Base-by-base conservation (phyloP, 2,329 filamentous ascomycete species). In the Sporothrix schenckii region DNA sequence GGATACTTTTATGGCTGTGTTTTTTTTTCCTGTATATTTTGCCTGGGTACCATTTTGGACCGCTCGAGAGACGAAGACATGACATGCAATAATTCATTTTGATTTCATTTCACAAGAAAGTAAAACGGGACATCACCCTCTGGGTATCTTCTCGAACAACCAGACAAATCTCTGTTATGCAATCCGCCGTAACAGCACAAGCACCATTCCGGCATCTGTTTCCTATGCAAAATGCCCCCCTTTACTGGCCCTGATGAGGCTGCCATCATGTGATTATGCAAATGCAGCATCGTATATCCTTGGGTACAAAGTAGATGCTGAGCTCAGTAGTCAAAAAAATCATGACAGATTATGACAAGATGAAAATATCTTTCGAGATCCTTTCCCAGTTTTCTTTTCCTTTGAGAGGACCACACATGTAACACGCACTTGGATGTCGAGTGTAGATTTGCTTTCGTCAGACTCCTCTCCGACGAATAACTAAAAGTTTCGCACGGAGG, bases 21-120 rank as follows among this genome's bases (percentile, higher is more conserved):
- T 53, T 53, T 34, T 44, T 56, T 27, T 44, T 9, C 50, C 54
- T 67, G 39, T 52, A 52, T 54, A 67, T 67, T 39, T 39, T 54
- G 34, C 65, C 53, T 54, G 27, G 50, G 65, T 44, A n/a, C 65
- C 34, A 44, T 41, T 66, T 52, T 52, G 41, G 49, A 53, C 6
- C 52, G 16, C 7, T 68, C 14, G 39, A 30, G 39, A 68, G 39
- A 68, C 52, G 66, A 68, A 47, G 66, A 68, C 39, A 68, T 68
- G 66, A 68, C 52, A 47, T 58, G 52, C 50, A 39, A 19, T 47
- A 52, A 54, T 67, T 30, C 19, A 52, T 21, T 53, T 41, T 39
- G 11, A 54, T 50, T 50, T 50, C n/a, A n/a, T 19, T 16, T 49
- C 19, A 50, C 49, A 49, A 49, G 16, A 47, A 16, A 16, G 44